phyloP scores from a whole-genome alignment of 257 asterid genomes.

The Fraxinus cuspidata region DNA sequence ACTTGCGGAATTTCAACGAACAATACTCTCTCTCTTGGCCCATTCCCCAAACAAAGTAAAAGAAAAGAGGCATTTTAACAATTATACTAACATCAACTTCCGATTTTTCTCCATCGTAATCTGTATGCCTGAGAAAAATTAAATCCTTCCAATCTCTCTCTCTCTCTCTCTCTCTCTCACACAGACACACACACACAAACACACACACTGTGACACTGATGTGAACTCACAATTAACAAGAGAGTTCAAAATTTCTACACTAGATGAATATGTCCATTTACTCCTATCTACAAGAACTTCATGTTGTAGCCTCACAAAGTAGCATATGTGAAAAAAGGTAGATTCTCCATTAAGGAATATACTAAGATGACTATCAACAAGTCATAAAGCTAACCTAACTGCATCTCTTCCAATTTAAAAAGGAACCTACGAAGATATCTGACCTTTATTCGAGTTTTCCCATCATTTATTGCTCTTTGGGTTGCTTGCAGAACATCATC shows the following conservation, averaged over 20 bases:
- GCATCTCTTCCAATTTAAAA: constrained; percentile 18
- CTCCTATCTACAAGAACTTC: not conserved
- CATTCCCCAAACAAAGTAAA: not conserved
- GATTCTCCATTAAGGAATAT: not conserved
- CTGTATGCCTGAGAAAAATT: constrained; percentile 3
- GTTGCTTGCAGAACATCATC: constrained; percentile 86
- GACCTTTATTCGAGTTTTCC: constrained; percentile 90
- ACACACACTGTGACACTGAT: too few relatives aligned
- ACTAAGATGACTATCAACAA: not conserved
- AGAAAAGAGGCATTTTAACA: not conserved
- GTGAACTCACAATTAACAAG: not conserved
- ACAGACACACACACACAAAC: too few relatives aligned
- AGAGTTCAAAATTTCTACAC: not conserved
- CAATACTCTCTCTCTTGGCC: not conserved
- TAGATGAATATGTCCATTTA: constrained; percentile 9
- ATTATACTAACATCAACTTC: not conserved
- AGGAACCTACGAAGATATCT: constrained; percentile 16
- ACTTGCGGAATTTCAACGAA: too few relatives aligned
- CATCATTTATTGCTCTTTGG: constrained; percentile 70
- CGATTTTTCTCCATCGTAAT: not conserved
- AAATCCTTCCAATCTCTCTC: too few relatives aligned
- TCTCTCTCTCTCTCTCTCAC: too few relatives aligned
- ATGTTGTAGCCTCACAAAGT: not conserved
- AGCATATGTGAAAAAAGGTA: not conserved
- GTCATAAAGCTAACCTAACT: constrained; percentile 6